A percentile compares a stretch with the other conserved stretches of the same genome.
Conservation (phyloP, 208 protist genomes). For the Wallacemonas rigidus region DNA sequence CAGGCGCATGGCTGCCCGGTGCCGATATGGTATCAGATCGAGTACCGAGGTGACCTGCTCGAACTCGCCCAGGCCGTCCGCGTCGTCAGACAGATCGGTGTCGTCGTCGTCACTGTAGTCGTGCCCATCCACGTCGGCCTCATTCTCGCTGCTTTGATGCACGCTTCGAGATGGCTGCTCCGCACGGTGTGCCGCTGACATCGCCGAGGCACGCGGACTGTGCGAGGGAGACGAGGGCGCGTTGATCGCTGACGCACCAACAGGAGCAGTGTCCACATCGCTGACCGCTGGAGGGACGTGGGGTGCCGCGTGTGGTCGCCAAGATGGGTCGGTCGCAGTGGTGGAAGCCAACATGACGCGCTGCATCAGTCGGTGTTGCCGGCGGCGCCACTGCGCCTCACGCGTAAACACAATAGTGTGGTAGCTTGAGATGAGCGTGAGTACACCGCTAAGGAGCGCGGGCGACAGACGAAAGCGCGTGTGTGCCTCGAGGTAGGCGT, state of each 20-base stretch:
- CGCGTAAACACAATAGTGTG: background rate
- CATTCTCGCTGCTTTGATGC: background rate
- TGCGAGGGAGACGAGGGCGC: background rate
- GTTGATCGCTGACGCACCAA: background rate
- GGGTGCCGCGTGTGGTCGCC: too few species aligned
- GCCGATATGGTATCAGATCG: constrained; percentile 12
- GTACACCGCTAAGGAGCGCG: constrained; percentile 55
- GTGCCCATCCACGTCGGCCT: background rate
- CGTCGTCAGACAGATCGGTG: background rate
- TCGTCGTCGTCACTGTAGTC: background rate
- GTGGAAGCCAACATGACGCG: background rate
- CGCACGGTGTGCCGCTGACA: too few species aligned
- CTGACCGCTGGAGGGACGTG: too few species aligned
- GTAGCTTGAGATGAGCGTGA: constrained; percentile 28
- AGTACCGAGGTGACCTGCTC: background rate
- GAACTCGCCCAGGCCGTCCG: background rate
- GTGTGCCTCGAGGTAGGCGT: constrained; percentile 30
- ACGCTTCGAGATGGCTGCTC: background rate
- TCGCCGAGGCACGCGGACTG: too few species aligned
- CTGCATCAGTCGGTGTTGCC: background rate
- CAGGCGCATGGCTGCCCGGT: constrained; percentile 16
- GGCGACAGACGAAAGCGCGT: constrained; percentile 50
- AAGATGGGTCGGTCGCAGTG: too few species aligned
- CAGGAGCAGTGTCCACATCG: too few species aligned
- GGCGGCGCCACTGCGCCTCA: constrained; percentile 6